Evolutionary conservation across 805 yeast species (phyloP), one percentile per base, ranked within the genome.

Genomic region (Myxozyma monticola): DNA sequence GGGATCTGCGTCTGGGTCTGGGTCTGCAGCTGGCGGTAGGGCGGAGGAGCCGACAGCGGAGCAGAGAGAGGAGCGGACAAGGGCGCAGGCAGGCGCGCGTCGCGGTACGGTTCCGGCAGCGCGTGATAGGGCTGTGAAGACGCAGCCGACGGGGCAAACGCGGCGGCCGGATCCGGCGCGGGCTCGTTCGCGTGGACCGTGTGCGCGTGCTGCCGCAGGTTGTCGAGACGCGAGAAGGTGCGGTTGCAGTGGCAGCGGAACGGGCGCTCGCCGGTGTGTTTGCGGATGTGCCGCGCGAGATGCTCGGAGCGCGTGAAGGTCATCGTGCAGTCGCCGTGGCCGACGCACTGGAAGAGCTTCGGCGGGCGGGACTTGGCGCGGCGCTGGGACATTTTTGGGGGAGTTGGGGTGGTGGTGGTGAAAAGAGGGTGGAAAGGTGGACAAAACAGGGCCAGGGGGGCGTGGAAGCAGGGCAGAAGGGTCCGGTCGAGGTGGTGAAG

Each of bases 241-340:
- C 89, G 81, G 29, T 81, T 73, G 66, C 84, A 85, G 42, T 84
- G 84, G 67, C 97, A 89, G 46, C 85, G 81, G 66, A 88, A 89
- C 2, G 97, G 97, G 49, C 96, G 74, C 67, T 89, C 97, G 37
- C 96, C 97, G 0, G 96, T 90, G 66, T 89, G 97, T 62, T 89
- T 90, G 51, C 96, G 73, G 46, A 90, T 84, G 70, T 89, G 97
- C 51, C 97, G 75, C 1, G 96, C 96, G 60, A 89, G 75, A 68
- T 90, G 97, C 66, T 90, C 97, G 7, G 93, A 84, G 42, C 97
- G 75, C 2, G 96, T 86, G 68, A 89, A 89, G 5, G 90, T 78
- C 96, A 90, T 89, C 49, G 72, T 74, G 68, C 97, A 89, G 59
- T 84, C 89, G 18, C 88, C 88, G 65, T 78, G 90, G 2, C 96